phyloP scores from a whole-genome alignment of 768 basidiomycete genomes.

The Amyloporia xantha region DNA sequence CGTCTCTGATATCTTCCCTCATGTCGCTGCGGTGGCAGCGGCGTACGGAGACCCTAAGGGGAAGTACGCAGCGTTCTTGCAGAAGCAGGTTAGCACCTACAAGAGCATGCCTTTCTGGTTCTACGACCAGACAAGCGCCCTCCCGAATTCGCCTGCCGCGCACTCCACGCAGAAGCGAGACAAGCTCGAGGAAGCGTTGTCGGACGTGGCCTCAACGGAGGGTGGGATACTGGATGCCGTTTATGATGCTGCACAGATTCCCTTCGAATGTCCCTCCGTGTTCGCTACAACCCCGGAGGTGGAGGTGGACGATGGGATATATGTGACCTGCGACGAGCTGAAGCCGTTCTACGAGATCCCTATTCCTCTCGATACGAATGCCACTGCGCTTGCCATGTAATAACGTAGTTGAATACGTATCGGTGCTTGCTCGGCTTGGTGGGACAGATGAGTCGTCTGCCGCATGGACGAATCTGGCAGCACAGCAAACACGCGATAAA shows the following conservation, averaged over 20 bases:
- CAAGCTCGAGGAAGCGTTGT: background rate
- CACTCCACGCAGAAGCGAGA: conserved; percentile 17
- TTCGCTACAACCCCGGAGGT: conserved; percentile 25
- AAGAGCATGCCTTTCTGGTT: conserved; percentile 37
- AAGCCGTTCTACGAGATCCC: conserved; percentile 29
- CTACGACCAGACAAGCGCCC: conserved; percentile 39
- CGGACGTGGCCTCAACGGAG: background rate
- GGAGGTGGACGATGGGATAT: conserved; percentile 38
- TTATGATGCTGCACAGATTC: conserved; percentile 5
- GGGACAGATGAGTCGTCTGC: background rate
- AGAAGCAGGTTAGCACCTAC: conserved; percentile 28
- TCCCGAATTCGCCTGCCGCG: conserved; percentile 31
- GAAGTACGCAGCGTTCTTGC: conserved; percentile 40
- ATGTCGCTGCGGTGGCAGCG: conserved; percentile 45
- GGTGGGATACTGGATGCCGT: background rate
- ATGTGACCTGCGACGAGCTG: conserved; percentile 37
- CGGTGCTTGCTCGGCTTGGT: background rate
- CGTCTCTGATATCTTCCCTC: conserved; percentile 35
- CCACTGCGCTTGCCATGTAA: background rate
- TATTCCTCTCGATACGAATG: conserved; percentile 2
- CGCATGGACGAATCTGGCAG: background rate
- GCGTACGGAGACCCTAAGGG: conserved; percentile 49
- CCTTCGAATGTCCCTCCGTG: conserved; percentile 34
- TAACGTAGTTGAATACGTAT: background rate
- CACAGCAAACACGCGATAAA: conserved; percentile 5